Conservation (phyloP, 768 basidiomycete species). For the Leucocoprinus leucothites region DNA sequence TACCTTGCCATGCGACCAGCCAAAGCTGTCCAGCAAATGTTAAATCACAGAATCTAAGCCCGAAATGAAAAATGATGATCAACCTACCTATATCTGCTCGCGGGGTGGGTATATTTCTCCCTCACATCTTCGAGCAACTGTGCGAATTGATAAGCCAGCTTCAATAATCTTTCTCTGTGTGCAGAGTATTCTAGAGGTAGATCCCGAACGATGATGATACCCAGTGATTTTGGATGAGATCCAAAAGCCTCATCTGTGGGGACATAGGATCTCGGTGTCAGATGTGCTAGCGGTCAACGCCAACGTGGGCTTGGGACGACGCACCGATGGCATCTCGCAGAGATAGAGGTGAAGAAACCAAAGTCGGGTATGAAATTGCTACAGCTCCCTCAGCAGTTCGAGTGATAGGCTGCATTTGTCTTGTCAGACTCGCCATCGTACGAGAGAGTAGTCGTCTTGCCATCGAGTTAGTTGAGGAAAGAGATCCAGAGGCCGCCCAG, state of each 20-base stretch:
- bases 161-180: slow-evolving; percentile 71
- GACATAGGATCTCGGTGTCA: neutral
- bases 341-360: slow-evolving; percentile 23
- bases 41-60: neutral
- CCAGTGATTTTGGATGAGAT: slow-evolving; percentile 69
- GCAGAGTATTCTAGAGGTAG: slow-evolving; percentile 62
- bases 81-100: slow-evolving; percentile 70
- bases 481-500: neutral
- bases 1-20: slow-evolving; percentile 98
- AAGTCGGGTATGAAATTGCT: slow-evolving; percentile 24
- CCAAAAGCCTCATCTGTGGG: slow-evolving; percentile 76
- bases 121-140: slow-evolving; percentile 59
- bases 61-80: neutral
- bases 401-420: slow-evolving; percentile 8
- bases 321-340: slow-evolving; percentile 54
- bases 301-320: slow-evolving; percentile 6
- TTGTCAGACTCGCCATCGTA: slow-evolving; percentile 10
- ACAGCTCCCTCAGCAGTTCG: slow-evolving; percentile 27
- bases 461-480: neutral
- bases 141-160: slow-evolving; percentile 73
- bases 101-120: slow-evolving; percentile 73
- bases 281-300: neutral
- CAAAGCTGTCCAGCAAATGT: slow-evolving; percentile 53
- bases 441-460: slow-evolving; percentile 8
- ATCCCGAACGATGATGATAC: slow-evolving; percentile 80